Evolutionary conservation across 352 stramenopile species (phyloP).

Genomic region (Globisporangium carolinianum): DNA sequence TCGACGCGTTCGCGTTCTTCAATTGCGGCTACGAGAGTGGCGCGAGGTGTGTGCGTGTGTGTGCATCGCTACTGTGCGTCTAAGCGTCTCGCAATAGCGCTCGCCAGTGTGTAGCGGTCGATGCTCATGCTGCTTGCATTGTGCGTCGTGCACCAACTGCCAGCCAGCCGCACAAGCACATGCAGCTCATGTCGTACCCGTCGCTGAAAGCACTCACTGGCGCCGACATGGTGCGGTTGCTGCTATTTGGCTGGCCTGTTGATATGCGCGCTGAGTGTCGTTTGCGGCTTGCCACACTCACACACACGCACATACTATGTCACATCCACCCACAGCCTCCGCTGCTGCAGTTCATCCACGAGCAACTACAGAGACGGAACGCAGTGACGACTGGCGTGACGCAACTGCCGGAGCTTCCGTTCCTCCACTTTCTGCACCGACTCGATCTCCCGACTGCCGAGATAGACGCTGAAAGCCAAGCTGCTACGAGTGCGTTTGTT

Average conservation of each 20-base stretch:
- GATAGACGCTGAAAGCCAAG: constrained; percentile 23
- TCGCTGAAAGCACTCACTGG: constrained; percentile 58
- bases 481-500: constrained; percentile 24
- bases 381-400: constrained; percentile 25
- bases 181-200: constrained; percentile 81
- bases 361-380: constrained; percentile 19
- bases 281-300: neutral
- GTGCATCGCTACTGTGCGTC: no score
- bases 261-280: constrained; percentile 1
- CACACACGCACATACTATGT: neutral
- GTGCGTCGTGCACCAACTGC: neutral
- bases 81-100: no score
- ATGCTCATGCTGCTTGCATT: no score
- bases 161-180: constrained; percentile 85
- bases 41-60: constrained; percentile 30
- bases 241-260: neutral
- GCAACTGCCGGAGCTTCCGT: constrained; percentile 59
- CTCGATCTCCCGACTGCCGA: constrained; percentile 26
- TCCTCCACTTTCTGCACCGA: constrained; percentile 68
- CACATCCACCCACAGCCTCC: constrained; percentile 30
- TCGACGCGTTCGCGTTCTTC: constrained; percentile 80
- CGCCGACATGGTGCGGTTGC: constrained; percentile 40
- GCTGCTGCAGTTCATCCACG: constrained; percentile 66
- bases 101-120: no score
- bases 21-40: constrained; percentile 82